A percentile compares a stretch with the other conserved stretches of the same genome.
These are phyloP conservation scores for Aureococcus anophagefferens DNA, from an alignment of 108 stramenopile species.

Conservation along the genomic window DNA sequence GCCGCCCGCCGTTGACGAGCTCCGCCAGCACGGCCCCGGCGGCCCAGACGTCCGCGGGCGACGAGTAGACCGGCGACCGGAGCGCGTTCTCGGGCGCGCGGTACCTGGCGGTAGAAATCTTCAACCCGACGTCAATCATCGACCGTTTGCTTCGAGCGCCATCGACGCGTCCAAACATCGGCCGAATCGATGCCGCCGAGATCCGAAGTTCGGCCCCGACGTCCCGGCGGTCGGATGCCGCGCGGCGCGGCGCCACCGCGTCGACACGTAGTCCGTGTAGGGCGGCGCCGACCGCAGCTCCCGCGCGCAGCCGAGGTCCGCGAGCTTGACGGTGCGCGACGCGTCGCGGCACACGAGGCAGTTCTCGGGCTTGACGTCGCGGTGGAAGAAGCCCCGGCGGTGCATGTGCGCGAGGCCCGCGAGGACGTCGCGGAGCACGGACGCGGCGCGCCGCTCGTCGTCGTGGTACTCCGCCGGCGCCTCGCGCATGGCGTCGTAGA, in stretches of 20 bases:
- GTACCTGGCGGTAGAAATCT: no score
- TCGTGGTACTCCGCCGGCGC: neutral
- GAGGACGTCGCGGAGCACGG: neutral
- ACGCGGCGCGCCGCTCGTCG: neutral
- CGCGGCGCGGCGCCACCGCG: no score
- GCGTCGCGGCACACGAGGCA: constrained; percentile 3
- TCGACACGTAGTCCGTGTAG: constrained; percentile 26
- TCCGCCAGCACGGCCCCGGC: constrained; percentile 12
- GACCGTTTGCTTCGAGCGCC: no score
- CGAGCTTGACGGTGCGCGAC: neutral
- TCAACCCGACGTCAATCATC: no score
- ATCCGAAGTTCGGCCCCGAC: no score
- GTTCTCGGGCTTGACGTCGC: constrained; percentile 41
- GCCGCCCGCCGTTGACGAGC: neutral
- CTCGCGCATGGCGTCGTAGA: neutral
- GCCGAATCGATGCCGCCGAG: no score
- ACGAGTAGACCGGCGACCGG: constrained; percentile 1
- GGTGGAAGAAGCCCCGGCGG: constrained; percentile 24
- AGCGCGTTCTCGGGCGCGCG: constrained; percentile 27
- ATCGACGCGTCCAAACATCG: no score
- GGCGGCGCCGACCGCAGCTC: constrained; percentile 26
- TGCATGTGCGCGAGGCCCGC: constrained; percentile 17
- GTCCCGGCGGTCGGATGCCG: no score
- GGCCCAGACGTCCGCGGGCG: constrained; percentile 20
- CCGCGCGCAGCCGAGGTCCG: constrained; percentile 20